A percentile compares a stretch with the other conserved stretches of the same genome.
phyloP scores from a whole-genome alignment of 1,284 basidiomycete genomes.

The Papiliotrema terrestris region DNA sequence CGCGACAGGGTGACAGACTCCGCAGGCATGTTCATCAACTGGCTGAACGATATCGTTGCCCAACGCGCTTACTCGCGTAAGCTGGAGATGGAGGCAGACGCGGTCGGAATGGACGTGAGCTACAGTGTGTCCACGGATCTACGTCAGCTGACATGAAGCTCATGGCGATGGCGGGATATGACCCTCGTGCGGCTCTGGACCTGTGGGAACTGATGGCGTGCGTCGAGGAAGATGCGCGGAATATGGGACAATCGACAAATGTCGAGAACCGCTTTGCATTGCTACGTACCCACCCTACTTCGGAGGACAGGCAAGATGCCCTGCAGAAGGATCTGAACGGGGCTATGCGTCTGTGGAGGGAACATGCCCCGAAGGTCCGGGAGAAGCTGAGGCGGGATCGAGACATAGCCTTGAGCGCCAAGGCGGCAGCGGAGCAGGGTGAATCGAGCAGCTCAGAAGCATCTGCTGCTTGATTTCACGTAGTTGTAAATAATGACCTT shows the following conservation, averaged over 20 bases:
- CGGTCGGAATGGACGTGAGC: constrained; percentile 51
- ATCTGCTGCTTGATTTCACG: background rate
- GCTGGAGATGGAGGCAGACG: constrained; percentile 55
- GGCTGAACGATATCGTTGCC: constrained; percentile 53
- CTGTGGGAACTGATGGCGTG: constrained; percentile 54
- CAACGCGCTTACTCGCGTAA: constrained; percentile 54
- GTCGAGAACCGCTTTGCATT: constrained; percentile 46
- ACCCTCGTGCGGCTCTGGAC: constrained; percentile 51
- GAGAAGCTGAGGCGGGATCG: background rate
- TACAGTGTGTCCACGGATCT: background rate
- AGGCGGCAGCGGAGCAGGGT: background rate
- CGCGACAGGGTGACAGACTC: constrained; percentile 50
- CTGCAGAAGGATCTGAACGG: constrained; percentile 44
- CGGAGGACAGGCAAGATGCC: constrained; percentile 47
- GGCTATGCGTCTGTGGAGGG: constrained; percentile 47
- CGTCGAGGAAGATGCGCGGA: constrained; percentile 49
- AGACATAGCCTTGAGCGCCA: background rate
- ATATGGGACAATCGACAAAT: constrained; percentile 27
- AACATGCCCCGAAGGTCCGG: constrained; percentile 4
- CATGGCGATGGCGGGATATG: constrained; percentile 53
- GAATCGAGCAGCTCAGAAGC: background rate
- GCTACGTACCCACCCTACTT: constrained; percentile 53
- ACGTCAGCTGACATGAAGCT: constrained; percentile 25
- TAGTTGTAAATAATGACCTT: background rate
- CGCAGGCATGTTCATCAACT: constrained; percentile 52